phyloP scores from a whole-genome alignment of 805 yeast species.

The Candida krabiensis region DNA sequence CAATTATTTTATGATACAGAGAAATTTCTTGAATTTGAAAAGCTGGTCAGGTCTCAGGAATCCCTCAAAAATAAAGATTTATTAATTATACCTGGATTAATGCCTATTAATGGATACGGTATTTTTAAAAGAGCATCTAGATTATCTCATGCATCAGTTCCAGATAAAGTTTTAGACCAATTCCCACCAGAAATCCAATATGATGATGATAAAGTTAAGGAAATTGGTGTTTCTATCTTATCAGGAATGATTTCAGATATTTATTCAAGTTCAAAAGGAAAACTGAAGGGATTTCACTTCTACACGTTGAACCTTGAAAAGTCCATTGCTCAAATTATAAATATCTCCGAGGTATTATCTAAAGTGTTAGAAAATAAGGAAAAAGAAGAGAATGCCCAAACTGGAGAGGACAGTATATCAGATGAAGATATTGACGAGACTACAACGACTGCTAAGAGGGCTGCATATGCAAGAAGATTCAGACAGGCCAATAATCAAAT shows the following conservation, averaged over 20 bases:
- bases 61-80: slow-evolving; percentile 39
- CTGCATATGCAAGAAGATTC: slow-evolving; percentile 34
- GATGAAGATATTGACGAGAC: slow-evolving; percentile 31
- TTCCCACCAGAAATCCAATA: slow-evolving; percentile 58
- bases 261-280: slow-evolving; percentile 49
- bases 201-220: slow-evolving; percentile 80
- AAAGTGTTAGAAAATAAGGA: slow-evolving; percentile 43
- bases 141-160: slow-evolving; percentile 83
- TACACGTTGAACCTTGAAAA: slow-evolving; percentile 91
- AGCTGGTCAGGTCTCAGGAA: slow-evolving; percentile 40
- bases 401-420: slow-evolving; percentile 35
- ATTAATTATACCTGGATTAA: slow-evolving; percentile 79
- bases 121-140: slow-evolving; percentile 87
- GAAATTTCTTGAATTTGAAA: slow-evolving; percentile 68
- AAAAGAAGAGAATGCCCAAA: slow-evolving; percentile 33
- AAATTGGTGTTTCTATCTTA: slow-evolving; percentile 76
- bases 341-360: slow-evolving; percentile 54
- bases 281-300: slow-evolving; percentile 85
- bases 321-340: slow-evolving; percentile 82
- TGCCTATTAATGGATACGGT: slow-evolving; percentile 86
- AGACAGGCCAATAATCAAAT: slow-evolving; percentile 31
- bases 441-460: slow-evolving; percentile 34
- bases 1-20: slow-evolving; percentile 89
- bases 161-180: slow-evolving; percentile 48
- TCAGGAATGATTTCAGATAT: slow-evolving; percentile 62